These are phyloP conservation scores for Aspergillus luchuensis DNA, from an alignment of 2,329 filamentous ascomycete species.

Conservation along the genomic window DNA sequence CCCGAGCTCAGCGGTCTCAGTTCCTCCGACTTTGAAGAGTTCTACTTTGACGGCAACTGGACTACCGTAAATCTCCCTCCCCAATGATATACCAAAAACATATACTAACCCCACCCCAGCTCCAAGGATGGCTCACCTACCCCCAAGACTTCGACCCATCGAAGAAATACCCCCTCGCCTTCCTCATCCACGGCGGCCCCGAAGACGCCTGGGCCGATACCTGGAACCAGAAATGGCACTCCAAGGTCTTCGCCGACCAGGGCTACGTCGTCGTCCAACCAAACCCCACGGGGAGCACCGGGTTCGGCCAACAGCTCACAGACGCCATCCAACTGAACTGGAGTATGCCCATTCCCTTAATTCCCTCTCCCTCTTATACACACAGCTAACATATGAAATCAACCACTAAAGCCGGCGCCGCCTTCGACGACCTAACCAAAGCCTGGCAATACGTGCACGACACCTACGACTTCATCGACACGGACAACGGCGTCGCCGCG, in stretches of 20 bases:
- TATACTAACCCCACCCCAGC: constrained; percentile 27
- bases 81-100: accelerated
- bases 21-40: constrained; percentile 39
- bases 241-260: constrained; percentile 81
- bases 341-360: constrained; percentile 54
- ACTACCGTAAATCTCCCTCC: constrained; percentile 31
- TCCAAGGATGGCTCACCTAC: constrained; percentile 45
- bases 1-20: constrained; percentile 40
- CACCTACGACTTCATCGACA: constrained; percentile 43
- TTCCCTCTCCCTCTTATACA: not conserved
- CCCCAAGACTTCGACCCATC: constrained; percentile 62
- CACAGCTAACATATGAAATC: not conserved
- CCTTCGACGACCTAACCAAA: constrained; percentile 79
- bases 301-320: constrained; percentile 75
- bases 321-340: constrained; percentile 78
- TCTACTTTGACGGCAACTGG: constrained; percentile 41
- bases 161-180: constrained; percentile 76
- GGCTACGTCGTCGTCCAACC: constrained; percentile 81
- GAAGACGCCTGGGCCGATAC: constrained; percentile 74
- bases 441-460: constrained; percentile 70
- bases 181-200: constrained; percentile 81
- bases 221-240: constrained; percentile 85
- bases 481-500: constrained; percentile 41
- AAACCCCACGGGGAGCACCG: constrained; percentile 81
- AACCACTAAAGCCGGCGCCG: constrained; percentile 42